These are phyloP conservation scores for Claviceps pusilla DNA, from an alignment of 2,329 filamentous ascomycete genomes.

Conservation along the genomic window DNA sequence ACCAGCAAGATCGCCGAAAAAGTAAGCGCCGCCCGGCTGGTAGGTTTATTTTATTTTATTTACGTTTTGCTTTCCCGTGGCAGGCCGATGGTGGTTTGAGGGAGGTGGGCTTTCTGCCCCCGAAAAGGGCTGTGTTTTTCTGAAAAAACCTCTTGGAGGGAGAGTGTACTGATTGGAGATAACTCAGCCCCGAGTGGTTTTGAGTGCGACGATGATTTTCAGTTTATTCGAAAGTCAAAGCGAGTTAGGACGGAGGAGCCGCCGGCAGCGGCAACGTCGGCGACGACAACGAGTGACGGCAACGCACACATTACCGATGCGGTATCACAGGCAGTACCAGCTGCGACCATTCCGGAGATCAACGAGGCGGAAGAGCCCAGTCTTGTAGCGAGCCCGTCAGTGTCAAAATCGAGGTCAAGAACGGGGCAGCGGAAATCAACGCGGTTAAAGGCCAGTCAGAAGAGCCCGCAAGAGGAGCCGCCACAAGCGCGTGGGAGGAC, in stretches of 20 bases:
- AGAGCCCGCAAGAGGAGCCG: constrained; percentile 23
- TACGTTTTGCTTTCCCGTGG: neutral
- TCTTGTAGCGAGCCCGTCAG: constrained; percentile 5
- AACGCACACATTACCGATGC: neutral
- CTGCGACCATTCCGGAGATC: constrained; percentile 9
- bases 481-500: constrained; percentile 23
- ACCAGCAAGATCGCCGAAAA: constrained; percentile 44
- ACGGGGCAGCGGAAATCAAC: constrained; percentile 17
- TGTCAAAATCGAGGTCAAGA: constrained; percentile 8
- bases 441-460: constrained; percentile 26
- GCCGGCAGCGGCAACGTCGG: constrained; percentile 21
- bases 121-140: no score
- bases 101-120: neutral
- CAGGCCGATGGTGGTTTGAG: no score
- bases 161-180: neutral
- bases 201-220: constrained; percentile 64
- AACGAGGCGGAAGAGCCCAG: neutral
- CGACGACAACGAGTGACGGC: neutral
- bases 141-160: no score
- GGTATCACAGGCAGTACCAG: neutral
- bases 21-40: constrained; percentile 47
- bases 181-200: constrained; percentile 30
- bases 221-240: constrained; percentile 56
- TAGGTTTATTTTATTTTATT: constrained; percentile 22
- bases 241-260: constrained; percentile 43